These are phyloP conservation scores for Solanum paucissectum DNA, from an alignment of 257 asterid genomes.

Conservation along the genomic window DNA sequence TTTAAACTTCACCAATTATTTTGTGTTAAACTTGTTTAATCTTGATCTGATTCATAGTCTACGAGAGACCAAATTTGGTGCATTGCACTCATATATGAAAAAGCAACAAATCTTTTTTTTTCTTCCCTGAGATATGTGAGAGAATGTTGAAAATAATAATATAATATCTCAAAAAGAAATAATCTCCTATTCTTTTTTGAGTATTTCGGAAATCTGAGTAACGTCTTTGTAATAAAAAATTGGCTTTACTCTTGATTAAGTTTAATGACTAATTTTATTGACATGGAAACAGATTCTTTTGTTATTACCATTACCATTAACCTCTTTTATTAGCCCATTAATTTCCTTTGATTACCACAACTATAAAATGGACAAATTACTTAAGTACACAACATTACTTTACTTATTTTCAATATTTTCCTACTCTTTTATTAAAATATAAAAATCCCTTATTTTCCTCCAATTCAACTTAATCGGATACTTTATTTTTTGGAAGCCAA, in stretches of 20 bases:
- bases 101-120: background rate
- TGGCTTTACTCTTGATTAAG: background rate
- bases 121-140: background rate
- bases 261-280: background rate
- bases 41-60: background rate
- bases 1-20: background rate
- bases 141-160: background rate
- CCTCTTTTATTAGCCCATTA: background rate
- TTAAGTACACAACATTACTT: no score
- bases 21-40: no score
- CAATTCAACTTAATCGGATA: no score
- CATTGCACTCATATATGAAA: background rate
- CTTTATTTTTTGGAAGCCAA: no score
- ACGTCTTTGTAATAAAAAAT: background rate
- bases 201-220: background rate
- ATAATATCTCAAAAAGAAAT: background rate
- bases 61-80: background rate
- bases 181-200: background rate
- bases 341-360: background rate
- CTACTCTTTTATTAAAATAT: no score
- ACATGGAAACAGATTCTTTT: background rate
- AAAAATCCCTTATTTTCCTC: no score
- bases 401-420: no score
- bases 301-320: background rate
- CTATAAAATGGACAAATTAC: background rate